Base-by-base conservation (phyloP, 2,329 filamentous ascomycete genomes). In the Metarhizium brunneum region DNA sequence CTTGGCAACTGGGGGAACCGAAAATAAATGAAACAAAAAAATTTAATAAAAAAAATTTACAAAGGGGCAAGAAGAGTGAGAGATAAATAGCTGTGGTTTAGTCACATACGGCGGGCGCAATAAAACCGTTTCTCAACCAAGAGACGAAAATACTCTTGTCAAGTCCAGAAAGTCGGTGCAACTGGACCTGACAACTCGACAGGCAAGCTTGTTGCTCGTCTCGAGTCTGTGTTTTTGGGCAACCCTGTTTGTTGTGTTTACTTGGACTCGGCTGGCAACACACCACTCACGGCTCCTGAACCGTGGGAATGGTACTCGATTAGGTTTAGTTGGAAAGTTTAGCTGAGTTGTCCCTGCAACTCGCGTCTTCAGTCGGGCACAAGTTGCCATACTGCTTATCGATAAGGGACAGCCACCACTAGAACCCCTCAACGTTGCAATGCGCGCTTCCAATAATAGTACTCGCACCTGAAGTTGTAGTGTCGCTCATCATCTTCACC, bases 221-320 rank as follows among this genome's bases (percentile, higher is more conserved):
- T 35, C 32, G 32, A 35, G 32, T 35, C 32, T 35, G 32, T 35
- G 32, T 35, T 35, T 35, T 35, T 11, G 32, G 32, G 3, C 32
- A 54, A 40, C 36, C 35, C 30, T 54, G 53, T 55, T 47, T 50
- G 51, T 51, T 57, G 48, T 57, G 52, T 57, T 57, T 57, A 57
- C 52, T 54, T 36, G 47, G 32, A 43, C 16, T 32, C 40, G 45
- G 35, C 13, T 43, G 14, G 8, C 38, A 40, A 40, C 32, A 40
- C 38, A 40, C 10, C 38, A 40, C 10, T 14, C 38, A 40, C 38
- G 14, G 11, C 38, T 11, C 38, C 32, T 11, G 10, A 35, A 35
- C 32, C 32, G 32, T 35, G 32, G 7, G 32, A 35, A 11, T 35
- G 32, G 32, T 35, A 35, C 32, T 11, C 43, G 18, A 18, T 25